Evolutionary conservation across 2,329 filamentous ascomycete genomes (phyloP).

Genomic region (Ceratocystis papillata): DNA sequence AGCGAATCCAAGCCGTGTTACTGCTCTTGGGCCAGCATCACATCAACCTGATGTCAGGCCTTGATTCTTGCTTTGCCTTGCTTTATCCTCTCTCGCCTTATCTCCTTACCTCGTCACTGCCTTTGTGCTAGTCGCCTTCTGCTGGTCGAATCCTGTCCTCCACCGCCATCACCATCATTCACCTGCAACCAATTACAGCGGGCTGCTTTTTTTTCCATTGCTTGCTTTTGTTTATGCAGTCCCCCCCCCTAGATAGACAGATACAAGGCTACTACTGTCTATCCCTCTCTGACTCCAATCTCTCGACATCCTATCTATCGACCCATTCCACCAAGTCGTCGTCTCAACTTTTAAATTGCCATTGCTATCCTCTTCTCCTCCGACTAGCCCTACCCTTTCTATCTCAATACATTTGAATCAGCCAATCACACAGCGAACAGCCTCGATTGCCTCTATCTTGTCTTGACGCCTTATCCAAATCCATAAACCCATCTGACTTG

Average conservation of each 20-base stretch:
- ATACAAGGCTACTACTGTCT: background rate
- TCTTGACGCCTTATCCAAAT: constrained; percentile 1
- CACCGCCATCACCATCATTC: background rate
- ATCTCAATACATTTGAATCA: background rate
- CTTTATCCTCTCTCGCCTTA: background rate
- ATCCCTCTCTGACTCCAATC: background rate
- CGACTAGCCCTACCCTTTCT: background rate
- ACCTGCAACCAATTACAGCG: background rate
- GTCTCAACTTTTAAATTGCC: background rate
- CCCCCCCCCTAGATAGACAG: background rate
- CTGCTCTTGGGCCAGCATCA: too few species aligned
- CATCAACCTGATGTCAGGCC: too few species aligned
- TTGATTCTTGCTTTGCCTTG: background rate
- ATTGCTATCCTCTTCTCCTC: too few species aligned
- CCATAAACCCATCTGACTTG: background rate
- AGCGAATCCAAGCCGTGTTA: too few species aligned
- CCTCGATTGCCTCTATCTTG: background rate
- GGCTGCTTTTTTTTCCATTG: background rate
- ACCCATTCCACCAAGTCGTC: background rate
- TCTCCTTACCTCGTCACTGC: background rate
- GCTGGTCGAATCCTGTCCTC: background rate
- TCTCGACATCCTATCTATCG: background rate
- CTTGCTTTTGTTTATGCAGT: background rate
- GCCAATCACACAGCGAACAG: background rate
- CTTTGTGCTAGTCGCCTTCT: background rate